These are phyloP conservation scores for Ophiognomonia clavigignenti-juglandacearum DNA, from an alignment of 2,329 filamentous ascomycete genomes.

Conservation along the genomic window DNA sequence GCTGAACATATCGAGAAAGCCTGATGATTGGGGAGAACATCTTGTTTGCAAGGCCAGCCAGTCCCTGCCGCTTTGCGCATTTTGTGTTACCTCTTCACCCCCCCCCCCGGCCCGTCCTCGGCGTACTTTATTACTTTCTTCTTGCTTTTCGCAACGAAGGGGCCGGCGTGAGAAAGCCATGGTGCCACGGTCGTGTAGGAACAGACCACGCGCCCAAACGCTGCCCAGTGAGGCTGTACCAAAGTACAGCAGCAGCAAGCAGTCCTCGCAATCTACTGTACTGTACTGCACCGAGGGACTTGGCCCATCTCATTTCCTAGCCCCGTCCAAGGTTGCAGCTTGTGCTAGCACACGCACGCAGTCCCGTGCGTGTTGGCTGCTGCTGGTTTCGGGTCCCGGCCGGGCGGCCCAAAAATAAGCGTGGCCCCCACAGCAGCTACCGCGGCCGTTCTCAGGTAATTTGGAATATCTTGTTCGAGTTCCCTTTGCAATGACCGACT, in stretches of 20 bases:
- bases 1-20: conserved; percentile 8
- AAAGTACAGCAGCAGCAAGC: no score
- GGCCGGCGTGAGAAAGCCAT: no score
- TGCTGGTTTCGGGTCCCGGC: conserved; percentile 14
- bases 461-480: conserved; percentile 1
- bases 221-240: conserved; percentile 9
- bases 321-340: no score
- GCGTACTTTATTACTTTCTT: no score
- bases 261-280: no score
- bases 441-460: neutral
- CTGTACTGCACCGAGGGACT: no score
- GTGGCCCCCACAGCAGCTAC: neutral
- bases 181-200: no score
- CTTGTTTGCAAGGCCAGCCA: conserved; percentile 1
- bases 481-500: conserved; percentile 1
- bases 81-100: conserved; percentile 7
- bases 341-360: conserved; percentile 5
- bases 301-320: no score
- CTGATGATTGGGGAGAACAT: neutral
- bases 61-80: neutral
- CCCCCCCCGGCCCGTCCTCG: no score
- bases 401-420: conserved; percentile 5
- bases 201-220: no score
- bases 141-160: no score
- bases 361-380: conserved; percentile 10